Base-by-base conservation (phyloP, 768 basidiomycete species). In the Amanita muscaria region DNA sequence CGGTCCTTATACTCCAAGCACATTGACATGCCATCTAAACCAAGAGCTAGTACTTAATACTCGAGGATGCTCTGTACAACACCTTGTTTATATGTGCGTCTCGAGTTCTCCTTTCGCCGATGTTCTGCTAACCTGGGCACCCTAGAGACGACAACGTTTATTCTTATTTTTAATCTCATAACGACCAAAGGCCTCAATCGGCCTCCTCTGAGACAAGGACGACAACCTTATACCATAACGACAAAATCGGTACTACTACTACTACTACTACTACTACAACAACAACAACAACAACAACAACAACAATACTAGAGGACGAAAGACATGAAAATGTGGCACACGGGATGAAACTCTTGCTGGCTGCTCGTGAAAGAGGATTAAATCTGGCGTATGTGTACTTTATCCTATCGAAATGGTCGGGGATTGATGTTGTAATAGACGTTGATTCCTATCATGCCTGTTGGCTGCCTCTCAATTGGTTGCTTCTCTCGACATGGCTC, bases 1-100 rank as follows among this genome's bases (percentile, higher is more conserved):
- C 62, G 86, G 81, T 51, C 83, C 85, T 49, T 88, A 84, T 67
- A 80, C 85, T 52, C 84, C 86, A 24, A 78, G 69, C 55, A 80
- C 79, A 4, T 66, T 88, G 51, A 80, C 83, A 22, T 87, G 40
- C 84, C 84, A 23, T 75, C 83, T 49, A 80, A 84, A 63, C 70
- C 88, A 55, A 72, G 81, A 66, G 80, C 84, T 32, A 71, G 72
- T 55, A 80, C 66, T 65, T 88, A 63, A 66, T 70, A 56, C 66
- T 87, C 56, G 80, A 83, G 49, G 80, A 82, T 50, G 74, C 79
- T 56, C 54, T 65, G 64, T 77, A 74, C 64, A 61, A 67, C 63
- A n/a, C n/a, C n/a, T n/a, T n/a, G n/a, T n/a, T n/a, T n/a, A n/a
- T n/a, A 53, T 70, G 75, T 74, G 46, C 52, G 76, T n/a, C n/a